A percentile compares a stretch with the other conserved stretches of the same genome.
phyloP scores from a whole-genome alignment of 1,284 basidiomycete species.

The Ceratobasidium sp. region DNA sequence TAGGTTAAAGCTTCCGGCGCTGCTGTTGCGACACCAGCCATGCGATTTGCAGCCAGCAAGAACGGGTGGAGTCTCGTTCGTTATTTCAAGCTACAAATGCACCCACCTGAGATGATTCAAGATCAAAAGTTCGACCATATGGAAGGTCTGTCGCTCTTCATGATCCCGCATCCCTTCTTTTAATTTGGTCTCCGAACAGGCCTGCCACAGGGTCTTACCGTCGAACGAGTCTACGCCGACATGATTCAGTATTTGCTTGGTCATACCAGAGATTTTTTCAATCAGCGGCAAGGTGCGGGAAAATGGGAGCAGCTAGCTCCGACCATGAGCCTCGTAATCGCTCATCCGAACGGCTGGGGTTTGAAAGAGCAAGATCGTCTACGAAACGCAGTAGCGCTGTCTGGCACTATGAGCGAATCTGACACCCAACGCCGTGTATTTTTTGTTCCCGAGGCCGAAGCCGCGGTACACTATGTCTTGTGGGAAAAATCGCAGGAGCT shows the following conservation, averaged over 20 bases:
- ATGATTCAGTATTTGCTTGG: constrained; percentile 20
- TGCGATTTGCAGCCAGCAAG: background rate
- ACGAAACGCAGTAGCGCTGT: background rate
- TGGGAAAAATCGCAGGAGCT: constrained; percentile 27
- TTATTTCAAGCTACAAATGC: constrained; percentile 28
- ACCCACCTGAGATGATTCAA: constrained; percentile 17
- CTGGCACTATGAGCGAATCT: constrained; percentile 8
- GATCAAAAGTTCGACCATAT: background rate
- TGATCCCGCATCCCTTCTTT: background rate
- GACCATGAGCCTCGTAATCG: constrained; percentile 8
- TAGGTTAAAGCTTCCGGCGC: constrained; percentile 17
- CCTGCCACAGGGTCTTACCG: constrained; percentile 8
- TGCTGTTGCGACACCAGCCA: constrained; percentile 6
- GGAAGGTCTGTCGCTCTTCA: background rate
- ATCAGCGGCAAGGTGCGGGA: background rate
- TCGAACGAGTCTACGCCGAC: constrained; percentile 23
- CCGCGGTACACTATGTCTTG: constrained; percentile 21
- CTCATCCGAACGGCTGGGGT: constrained; percentile 38
- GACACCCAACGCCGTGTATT: background rate
- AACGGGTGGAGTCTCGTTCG: constrained; percentile 22
- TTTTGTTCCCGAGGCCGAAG: constrained; percentile 31
- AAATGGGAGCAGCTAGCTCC: constrained; percentile 9
- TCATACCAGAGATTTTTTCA: constrained; percentile 13
- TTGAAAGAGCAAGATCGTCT: background rate
- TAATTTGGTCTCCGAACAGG: background rate